Base-by-base conservation (phyloP, 345 rosid species). In the Clarkia xantiana region DNA sequence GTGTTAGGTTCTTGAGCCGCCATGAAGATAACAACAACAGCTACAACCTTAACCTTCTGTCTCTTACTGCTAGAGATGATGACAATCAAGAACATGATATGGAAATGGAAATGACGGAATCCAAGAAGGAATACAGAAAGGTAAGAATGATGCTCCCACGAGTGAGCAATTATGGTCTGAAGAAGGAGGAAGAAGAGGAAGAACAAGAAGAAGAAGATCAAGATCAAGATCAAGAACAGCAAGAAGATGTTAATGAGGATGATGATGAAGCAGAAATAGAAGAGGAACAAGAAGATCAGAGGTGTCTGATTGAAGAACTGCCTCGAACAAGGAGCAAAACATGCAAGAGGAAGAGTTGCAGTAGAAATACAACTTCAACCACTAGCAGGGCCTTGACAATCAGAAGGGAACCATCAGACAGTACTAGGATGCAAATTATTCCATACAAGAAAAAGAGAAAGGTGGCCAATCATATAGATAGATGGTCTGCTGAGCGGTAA, bases 401-500 rank as follows among this genome's bases (percentile, higher is more conserved):
- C 49, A 75, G 69, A 44, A 64, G 49, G 18, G 53, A 56, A 22
- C 69, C 63, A 47, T 42, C 53, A 9, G 72, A 57, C 51, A 67
- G 19, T 41, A 62, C 50, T 14, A 67, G 53, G 34, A 51, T 57
- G 25, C 65, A 67, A 41, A 41, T 64, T 25, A 23, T 43, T 57
- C 51, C 63, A 54, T 57, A 57, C 38, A 56, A 39, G 50, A 56
- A 46, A 7, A 46, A 47, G 44, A 18, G 56, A 60, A 81, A 63
- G 56, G 56, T 42, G 47, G 47, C 54, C 8, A 77, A 71, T 18
- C 67, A 72, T 41, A 76, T 72, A 19, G 71, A 69, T 10, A 73
- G 98, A 68, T 91, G 96, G 98, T 76, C 86, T 29, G 63, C 62
- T 38, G 84, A 78, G 62, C 81, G 90, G 97, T 90, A 66, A 56